phyloP scores from a whole-genome alignment of 371 early-diverging fungal species.

The Chytridiales sp. region DNA sequence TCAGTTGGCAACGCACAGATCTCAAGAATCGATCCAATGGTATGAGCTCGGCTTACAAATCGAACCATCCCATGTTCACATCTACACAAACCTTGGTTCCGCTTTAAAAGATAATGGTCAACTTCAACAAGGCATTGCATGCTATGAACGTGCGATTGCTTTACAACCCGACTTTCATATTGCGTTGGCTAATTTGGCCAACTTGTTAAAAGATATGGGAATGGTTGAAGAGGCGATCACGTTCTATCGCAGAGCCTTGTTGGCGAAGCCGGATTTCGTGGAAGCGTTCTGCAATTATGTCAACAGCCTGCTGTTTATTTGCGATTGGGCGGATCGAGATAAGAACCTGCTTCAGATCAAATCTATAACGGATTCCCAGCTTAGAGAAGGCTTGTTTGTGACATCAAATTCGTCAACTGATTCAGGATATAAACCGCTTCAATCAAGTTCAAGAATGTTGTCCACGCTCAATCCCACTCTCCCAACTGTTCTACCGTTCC shows the following conservation, averaged over 20 bases:
- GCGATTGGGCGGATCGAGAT: constrained; percentile 86
- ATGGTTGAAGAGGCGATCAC: constrained; percentile 84
- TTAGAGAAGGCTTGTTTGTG: constrained; percentile 60
- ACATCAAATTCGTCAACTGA: no score
- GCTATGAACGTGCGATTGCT: constrained; percentile 88
- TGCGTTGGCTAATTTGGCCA: constrained; percentile 87
- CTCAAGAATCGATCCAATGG: constrained; percentile 58
- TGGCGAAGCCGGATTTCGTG: constrained; percentile 85
- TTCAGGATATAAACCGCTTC: no score
- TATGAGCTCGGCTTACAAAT: constrained; percentile 83
- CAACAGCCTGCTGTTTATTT: constrained; percentile 78
- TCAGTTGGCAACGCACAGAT: constrained; percentile 36
- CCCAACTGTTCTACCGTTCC: constrained; percentile 89
- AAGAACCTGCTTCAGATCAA: constrained; percentile 68
- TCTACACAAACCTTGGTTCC: constrained; percentile 87
- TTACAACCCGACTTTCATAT: constrained; percentile 85
- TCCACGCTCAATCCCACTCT: no score
- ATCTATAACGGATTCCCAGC: constrained; percentile 76
- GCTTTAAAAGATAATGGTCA: constrained; percentile 86
- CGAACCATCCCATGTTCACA: constrained; percentile 82
- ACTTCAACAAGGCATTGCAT: constrained; percentile 74
- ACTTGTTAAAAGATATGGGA: constrained; percentile 86
- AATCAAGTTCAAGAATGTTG: no score
- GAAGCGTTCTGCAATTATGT: constrained; percentile 91
- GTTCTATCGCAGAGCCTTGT: constrained; percentile 82